Base-by-base conservation (phyloP, 805 yeast species). In the Kluyveromyces siamensis region DNA sequence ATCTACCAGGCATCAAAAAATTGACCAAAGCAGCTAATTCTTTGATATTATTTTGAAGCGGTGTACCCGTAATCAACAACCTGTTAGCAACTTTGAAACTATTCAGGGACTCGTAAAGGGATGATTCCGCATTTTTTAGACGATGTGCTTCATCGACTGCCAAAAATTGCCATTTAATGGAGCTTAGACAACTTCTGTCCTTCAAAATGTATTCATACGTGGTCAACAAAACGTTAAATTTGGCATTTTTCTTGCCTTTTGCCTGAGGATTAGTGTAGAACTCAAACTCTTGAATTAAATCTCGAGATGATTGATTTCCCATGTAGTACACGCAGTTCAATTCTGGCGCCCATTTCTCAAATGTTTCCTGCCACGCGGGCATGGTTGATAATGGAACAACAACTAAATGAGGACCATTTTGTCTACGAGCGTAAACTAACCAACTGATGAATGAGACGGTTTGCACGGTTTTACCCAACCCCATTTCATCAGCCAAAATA, bases 91-190 rank as follows among this genome's bases (percentile, higher is more conserved):
- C 93, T 58, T 82, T 85, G 71, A 93, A 88, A 54, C 83, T 85
- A 58, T 74, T 77, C 50, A 93, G 73, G 2, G 96, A 83, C 62
- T 91, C 98, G 65, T 93, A 93, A 39, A 93, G 71, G 0, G 98
- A 90, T 27, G 93, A 82, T 64, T 90, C 97, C 0, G 96, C 87
- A 63, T 93, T 93, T 59, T 93, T 93, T 62, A 93, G 74, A 62
- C 99, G 77, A 70, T 93, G 99, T 6, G 99, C 99, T 70, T 93
- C 99, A 67, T 93, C 99, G 25, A 93, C 98, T 2, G 99, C 99
- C 56, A 95, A 69, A 63, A 84, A 93, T 64, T 90, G 97, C 99
- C 99, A 93, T 65, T 78, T 84, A 50, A 93, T 78, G 27, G 79
- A 63, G 5, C 96, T 96, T 46, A 93, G 75, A 52, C 86, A 95